Evolutionary conservation across 2,329 filamentous ascomycete genomes (phyloP).

Genomic region (Aspergillus awamori): DNA sequence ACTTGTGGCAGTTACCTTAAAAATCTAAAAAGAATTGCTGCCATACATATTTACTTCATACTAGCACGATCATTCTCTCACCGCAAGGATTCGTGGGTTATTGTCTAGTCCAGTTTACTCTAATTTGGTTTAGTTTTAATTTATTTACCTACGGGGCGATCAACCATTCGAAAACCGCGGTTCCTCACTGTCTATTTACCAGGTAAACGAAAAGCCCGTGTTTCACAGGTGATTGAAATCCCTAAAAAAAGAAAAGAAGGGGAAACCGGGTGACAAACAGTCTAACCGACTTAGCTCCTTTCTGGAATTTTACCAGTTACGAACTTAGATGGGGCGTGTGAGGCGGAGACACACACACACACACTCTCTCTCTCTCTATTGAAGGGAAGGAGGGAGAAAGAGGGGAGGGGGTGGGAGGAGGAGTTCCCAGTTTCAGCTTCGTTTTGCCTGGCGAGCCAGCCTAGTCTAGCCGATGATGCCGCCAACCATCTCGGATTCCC

Average conservation of each 20-base stretch:
- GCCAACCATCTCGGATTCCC: neutral
- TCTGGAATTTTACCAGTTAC: constrained; percentile 24
- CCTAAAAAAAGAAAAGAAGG: constrained; percentile 12
- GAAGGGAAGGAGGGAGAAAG: neutral
- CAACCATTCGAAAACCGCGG: neutral
- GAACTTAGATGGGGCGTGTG: constrained; percentile 10
- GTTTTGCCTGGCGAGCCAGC: constrained; percentile 15
- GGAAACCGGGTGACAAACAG: constrained; percentile 5
- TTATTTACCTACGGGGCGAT: neutral
- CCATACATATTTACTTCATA: neutral
- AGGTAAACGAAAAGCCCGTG: neutral
- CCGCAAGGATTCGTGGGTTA: neutral
- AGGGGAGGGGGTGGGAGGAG: neutral
- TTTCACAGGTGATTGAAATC: neutral
- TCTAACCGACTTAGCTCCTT: constrained; percentile 17
- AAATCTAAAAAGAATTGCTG: neutral
- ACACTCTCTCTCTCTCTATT: no score
- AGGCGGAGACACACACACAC: no score
- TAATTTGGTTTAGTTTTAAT: neutral
- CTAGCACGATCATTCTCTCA: neutral
- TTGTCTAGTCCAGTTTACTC: neutral
- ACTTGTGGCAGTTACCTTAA: neutral
- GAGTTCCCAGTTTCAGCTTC: constrained; percentile 21
- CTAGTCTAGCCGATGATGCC: constrained; percentile 3
- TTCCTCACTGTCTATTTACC: neutral